Percentiles rank a stretch among this genome's conserved stretches.
These are phyloP conservation scores for Camellia granthamiana DNA, from an alignment of 148 eudicot species.

Conservation along the genomic window DNA sequence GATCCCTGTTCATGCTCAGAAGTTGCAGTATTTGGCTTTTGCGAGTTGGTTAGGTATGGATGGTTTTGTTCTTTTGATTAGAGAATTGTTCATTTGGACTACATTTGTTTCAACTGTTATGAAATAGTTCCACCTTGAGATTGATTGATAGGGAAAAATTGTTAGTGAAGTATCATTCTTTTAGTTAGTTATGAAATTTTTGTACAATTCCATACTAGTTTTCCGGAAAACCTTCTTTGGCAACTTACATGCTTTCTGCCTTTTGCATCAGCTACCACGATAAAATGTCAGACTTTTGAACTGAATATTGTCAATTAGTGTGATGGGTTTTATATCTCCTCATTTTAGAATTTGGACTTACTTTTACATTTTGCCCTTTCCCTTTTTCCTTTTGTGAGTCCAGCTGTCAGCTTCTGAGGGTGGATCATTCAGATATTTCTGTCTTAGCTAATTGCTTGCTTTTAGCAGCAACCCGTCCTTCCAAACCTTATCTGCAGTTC, in stretches of 20 bases:
- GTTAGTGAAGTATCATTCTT: background rate
- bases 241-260: background rate
- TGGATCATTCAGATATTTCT: too few relatives aligned
- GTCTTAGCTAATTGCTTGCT: too few relatives aligned
- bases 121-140: background rate
- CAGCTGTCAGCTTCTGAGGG: background rate
- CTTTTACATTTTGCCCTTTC: background rate
- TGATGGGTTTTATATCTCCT: background rate
- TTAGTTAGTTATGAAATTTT: too few relatives aligned
- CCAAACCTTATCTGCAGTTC: too few relatives aligned
- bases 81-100: background rate
- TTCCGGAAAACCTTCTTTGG: background rate
- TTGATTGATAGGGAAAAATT: background rate
- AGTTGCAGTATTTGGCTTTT: conserved; percentile 62
- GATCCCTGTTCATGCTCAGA: conserved; percentile 60
- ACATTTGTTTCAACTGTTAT: background rate
- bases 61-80: background rate
- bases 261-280: background rate
- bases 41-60: conserved; percentile 64
- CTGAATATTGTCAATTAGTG: background rate
- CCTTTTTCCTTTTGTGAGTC: background rate
- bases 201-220: background rate
- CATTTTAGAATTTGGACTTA: background rate
- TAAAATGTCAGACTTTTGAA: background rate
- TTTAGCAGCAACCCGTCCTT: background rate